These are phyloP conservation scores for Hymenoscyphus albidus DNA, from an alignment of 2,329 filamentous ascomycete genomes.

Conservation along the genomic window DNA sequence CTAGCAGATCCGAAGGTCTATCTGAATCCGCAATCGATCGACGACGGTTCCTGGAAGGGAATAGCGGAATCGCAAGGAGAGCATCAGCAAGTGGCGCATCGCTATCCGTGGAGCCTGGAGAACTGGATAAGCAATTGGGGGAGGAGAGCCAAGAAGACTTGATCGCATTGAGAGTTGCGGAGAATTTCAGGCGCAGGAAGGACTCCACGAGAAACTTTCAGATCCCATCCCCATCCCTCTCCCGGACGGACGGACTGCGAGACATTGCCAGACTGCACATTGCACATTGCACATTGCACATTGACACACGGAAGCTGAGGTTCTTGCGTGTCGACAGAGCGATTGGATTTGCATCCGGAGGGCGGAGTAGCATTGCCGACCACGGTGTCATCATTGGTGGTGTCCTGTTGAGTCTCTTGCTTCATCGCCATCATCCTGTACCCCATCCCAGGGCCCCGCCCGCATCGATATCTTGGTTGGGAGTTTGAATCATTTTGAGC, in stretches of 20 bases:
- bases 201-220: too few species aligned
- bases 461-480: neutral
- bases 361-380: neutral
- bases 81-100: constrained; percentile 4
- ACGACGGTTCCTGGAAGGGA: constrained; percentile 1
- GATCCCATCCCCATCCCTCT: too few species aligned
- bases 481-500: neutral
- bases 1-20: constrained; percentile 2
- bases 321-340: neutral
- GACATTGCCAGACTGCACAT: neutral
- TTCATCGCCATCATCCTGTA: too few species aligned
- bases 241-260: neutral
- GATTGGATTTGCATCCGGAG: neutral
- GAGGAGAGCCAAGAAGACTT: constrained; percentile 5
- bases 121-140: neutral
- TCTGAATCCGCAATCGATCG: constrained; percentile 6
- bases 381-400: neutral
- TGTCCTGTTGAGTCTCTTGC: neutral
- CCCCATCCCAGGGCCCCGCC: neutral
- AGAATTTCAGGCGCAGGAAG: neutral
- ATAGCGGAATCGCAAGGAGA: neutral
- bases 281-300: neutral
- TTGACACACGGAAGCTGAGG: neutral
- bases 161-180: constrained; percentile 2
- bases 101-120: neutral